Conservation (phyloP, 352 stramenopile species). For the Bremia lactucae region DNA sequence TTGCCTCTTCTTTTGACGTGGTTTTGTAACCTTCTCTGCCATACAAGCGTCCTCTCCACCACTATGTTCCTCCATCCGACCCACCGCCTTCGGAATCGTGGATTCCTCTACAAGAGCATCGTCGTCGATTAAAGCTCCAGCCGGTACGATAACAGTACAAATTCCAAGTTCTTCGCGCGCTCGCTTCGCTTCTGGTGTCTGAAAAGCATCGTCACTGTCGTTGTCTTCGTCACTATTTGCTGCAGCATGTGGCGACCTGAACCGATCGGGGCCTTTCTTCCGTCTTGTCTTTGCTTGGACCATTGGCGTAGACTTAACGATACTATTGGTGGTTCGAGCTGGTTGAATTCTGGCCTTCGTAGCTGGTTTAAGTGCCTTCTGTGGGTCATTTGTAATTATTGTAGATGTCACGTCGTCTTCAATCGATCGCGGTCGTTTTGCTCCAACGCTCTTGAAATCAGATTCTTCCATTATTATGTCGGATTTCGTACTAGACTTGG, state of each 20-base stretch:
- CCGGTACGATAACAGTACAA: constrained; percentile 9
- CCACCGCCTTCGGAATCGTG: constrained; percentile 11
- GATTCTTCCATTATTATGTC: constrained; percentile 4
- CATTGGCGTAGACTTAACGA: constrained; percentile 13
- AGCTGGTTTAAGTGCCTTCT: neutral
- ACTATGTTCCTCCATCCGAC: constrained; percentile 1
- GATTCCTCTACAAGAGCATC: constrained; percentile 13
- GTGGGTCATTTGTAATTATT: constrained; percentile 1
- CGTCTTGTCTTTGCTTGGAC: constrained; percentile 9
- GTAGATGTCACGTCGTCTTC: constrained; percentile 1
- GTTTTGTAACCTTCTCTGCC: neutral
- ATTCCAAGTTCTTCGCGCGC: constrained; percentile 16
- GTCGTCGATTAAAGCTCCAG: constrained; percentile 14
- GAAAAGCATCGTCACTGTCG: constrained; percentile 18
- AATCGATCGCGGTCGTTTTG: constrained; percentile 7
- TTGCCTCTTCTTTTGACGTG: constrained; percentile 14
- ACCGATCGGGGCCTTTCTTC: constrained; percentile 12
- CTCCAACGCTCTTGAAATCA: constrained; percentile 7
- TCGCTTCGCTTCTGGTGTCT: constrained; percentile 18
- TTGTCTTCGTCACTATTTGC: constrained; percentile 19
- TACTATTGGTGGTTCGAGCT: constrained; percentile 2
- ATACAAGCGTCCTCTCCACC: constrained; percentile 6
- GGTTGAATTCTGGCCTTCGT: constrained; percentile 10
- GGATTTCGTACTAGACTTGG: constrained; percentile 16
- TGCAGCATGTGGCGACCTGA: constrained; percentile 25